Evolutionary conservation across 2,329 filamentous ascomycete species (phyloP), one percentile per base, ranked within the genome.

Genomic region (Penicillium sp.): DNA sequence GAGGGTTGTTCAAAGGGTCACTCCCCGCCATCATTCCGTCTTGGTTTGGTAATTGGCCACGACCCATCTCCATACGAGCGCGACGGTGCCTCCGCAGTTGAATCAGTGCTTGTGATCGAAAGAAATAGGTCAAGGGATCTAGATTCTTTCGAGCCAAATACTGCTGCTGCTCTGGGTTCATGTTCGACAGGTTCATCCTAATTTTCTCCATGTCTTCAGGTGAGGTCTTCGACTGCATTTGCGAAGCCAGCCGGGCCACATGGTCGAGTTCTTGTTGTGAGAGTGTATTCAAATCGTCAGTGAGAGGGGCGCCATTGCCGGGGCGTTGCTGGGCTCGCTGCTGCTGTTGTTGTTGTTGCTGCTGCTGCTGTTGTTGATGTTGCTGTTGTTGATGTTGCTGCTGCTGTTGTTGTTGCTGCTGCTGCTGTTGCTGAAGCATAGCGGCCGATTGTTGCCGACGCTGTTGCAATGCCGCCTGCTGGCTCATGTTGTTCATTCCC

Each of bases 51-150:
- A 64, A 70, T 34, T 65, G 67, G 15, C 59, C 57, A 21, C 68
- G 70, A 41, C 58, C 63, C 57, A 70, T 66, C 38, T 70, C 68
- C 60, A 65, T 56, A 18, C 66, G 68, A 34, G 52, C 56, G 8
- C 65, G 65, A 50, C 69, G 70, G 49, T 69, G 66, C 45, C 64
- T 67, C 48, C 69, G 71, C 60, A 77, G 69, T 58, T 72, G 68
- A 52, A 58, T 72, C 21, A 78, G 67, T 3, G 79, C 78, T 49
- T 80, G 74, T 34, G 74, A 73, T 39, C 77, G 78, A 61, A 82
- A 80, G 52, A 77, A 77, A 47, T 77, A 77, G 38, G 74, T 72
- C 38, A 83, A 60, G 0, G 80, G 79, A 45, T 82, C 77, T 41
- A 80, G 70, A 18, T 75, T 70, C 49, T 76, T 76, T 41, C 66